Evolutionary conservation across 257 asterid species (phyloP).

Genomic region (Handroanthus guayacan): DNA sequence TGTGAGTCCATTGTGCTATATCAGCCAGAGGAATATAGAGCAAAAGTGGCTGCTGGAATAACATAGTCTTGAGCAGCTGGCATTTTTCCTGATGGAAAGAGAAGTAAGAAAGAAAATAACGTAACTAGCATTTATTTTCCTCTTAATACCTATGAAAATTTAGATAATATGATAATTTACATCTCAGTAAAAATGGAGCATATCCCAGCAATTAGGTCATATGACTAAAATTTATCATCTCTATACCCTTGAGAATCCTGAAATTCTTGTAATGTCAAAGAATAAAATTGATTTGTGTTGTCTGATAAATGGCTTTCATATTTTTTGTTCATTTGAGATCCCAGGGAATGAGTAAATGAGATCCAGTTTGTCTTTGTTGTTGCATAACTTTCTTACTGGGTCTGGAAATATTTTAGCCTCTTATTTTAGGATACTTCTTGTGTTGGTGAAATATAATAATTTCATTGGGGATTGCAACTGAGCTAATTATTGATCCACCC

Average conservation of each 20-base stretch:
- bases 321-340: neutral
- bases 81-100: neutral
- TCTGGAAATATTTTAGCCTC: neutral
- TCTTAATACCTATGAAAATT: neutral
- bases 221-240: neutral
- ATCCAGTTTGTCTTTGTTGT: neutral
- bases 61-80: neutral
- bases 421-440: neutral
- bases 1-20: slow-evolving; percentile 1
- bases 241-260: neutral
- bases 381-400: neutral
- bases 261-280: neutral
- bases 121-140: slow-evolving; percentile 1
- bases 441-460: slow-evolving; percentile 1
- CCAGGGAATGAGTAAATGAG: neutral
- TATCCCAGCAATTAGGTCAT: neutral
- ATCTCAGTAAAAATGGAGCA: neutral
- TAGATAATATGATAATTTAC: neutral
- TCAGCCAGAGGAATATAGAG: slow-evolving; percentile 7
- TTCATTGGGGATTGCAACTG: neutral
- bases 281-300: neutral
- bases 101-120: slow-evolving; percentile 3
- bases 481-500: neutral
- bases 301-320: neutral
- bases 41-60: neutral